Percentiles rank a stretch among this genome's conserved stretches.
Evolutionary conservation across 768 basidiomycete species (phyloP).

Genomic region (Lactarius indigo): DNA sequence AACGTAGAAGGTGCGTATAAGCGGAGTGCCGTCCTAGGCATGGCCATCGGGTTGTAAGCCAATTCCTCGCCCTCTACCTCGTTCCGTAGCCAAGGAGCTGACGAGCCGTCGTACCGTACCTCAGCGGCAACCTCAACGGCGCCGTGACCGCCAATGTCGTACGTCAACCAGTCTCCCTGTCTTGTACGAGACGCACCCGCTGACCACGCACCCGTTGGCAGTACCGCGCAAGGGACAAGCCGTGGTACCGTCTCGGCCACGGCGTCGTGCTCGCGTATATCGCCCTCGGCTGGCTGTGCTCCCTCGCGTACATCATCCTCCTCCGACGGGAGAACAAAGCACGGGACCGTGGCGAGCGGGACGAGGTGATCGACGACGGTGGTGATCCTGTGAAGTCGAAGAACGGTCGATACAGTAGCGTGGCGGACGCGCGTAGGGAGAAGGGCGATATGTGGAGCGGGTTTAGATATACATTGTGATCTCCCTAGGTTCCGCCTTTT

Average conservation of each 20-base stretch:
- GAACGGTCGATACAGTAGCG: not conserved
- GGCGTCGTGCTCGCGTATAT: conserved; percentile 70
- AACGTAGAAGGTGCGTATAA: conserved; percentile 76
- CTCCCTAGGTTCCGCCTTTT: no score
- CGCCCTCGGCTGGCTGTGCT: conserved; percentile 56
- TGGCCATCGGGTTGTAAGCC: conserved; percentile 58
- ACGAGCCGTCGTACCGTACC: not conserved
- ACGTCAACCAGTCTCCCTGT: conserved; percentile 28
- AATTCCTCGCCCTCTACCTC: not conserved
- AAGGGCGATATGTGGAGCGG: conserved; percentile 66
- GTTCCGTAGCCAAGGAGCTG: not conserved
- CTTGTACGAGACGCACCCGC: conserved; percentile 3
- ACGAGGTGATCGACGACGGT: conserved; percentile 56
- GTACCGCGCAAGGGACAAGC: conserved; percentile 63
- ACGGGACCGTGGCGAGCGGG: conserved; percentile 62
- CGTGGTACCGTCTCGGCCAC: conserved; percentile 69
- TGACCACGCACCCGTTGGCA: conserved; percentile 28
- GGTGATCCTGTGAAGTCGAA: conserved; percentile 38
- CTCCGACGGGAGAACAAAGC: conserved; percentile 57
- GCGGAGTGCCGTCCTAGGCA: conserved; percentile 62
- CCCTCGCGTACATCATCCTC: conserved; percentile 44
- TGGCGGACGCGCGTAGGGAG: conserved; percentile 51
- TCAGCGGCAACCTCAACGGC: conserved; percentile 62
- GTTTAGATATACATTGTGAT: conserved; percentile 56
- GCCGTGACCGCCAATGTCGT: conserved; percentile 66